Evolutionary conservation across 2,329 filamentous ascomycete species (phyloP).

Genomic region (Neonectria hederae): DNA sequence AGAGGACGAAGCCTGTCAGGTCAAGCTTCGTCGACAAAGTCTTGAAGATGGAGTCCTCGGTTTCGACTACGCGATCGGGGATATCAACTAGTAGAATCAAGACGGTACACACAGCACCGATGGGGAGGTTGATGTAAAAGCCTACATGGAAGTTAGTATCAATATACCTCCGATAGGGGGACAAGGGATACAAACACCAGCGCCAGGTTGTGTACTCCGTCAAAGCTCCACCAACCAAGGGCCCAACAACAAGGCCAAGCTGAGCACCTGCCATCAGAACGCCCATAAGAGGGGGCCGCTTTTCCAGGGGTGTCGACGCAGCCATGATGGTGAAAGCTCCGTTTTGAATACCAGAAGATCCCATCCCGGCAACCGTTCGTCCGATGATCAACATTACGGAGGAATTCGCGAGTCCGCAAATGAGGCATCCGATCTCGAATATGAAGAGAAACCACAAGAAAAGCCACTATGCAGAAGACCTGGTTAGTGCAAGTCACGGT

Average conservation of each 20-base stretch:
- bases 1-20: conserved; percentile 53
- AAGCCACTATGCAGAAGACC: conserved; percentile 33
- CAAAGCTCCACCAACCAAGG: conserved; percentile 57
- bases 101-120: conserved; percentile 50
- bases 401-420: conserved; percentile 58
- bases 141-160: conserved; percentile 38
- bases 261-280: conserved; percentile 48
- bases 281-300: conserved; percentile 42
- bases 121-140: conserved; percentile 59
- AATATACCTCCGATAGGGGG: no score
- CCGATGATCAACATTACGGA: conserved; percentile 60
- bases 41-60: conserved; percentile 23
- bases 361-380: conserved; percentile 58
- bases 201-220: conserved; percentile 54
- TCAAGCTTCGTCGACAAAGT: conserved; percentile 51
- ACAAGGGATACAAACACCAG: conserved; percentile 50
- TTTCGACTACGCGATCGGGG: conserved; percentile 45
- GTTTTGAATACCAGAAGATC: conserved; percentile 55
- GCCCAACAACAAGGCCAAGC: conserved; percentile 57
- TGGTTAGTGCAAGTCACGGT: conserved; percentile 39
- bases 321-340: conserved; percentile 48
- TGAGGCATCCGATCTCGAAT: conserved; percentile 54
- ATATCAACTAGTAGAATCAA: conserved; percentile 47
- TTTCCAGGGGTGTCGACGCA: conserved; percentile 41
- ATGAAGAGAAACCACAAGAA: conserved; percentile 45